Conservation (phyloP, 1,139 yeast species). For the Tardiomyces digboiensis region DNA sequence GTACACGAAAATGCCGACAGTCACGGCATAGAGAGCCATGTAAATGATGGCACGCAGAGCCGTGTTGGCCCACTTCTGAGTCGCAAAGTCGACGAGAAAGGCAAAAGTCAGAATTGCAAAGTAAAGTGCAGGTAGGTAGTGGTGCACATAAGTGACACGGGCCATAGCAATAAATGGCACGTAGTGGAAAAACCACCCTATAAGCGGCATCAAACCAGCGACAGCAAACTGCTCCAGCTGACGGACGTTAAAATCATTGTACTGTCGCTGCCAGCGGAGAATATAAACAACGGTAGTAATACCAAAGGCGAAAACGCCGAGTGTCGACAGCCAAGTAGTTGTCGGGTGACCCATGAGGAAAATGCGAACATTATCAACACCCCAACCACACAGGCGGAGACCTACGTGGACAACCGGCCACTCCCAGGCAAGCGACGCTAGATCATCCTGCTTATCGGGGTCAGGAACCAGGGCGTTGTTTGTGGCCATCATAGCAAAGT, state of each 20-base stretch:
- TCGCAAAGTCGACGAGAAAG: constrained; percentile 60
- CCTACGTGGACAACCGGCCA: constrained; percentile 96
- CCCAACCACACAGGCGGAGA: constrained; percentile 95
- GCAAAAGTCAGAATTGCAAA: constrained; percentile 83
- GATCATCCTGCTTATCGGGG: constrained; percentile 78
- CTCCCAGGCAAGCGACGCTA: constrained; percentile 94
- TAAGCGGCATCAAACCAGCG: constrained; percentile 85
- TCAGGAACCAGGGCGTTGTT: constrained; percentile 96
- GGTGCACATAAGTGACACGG: constrained; percentile 96
- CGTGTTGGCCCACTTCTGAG: constrained; percentile 32
- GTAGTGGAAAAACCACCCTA: constrained; percentile 94
- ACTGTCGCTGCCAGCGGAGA: constrained; percentile 93
- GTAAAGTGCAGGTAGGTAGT: constrained; percentile 92
- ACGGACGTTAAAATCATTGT: constrained; percentile 48
- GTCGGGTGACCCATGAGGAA: constrained; percentile 90
- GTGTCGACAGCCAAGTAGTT: constrained; percentile 87
- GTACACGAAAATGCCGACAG: constrained; percentile 59
- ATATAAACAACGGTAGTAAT: constrained; percentile 45
- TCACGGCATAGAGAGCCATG: constrained; percentile 40
- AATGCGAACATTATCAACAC: constrained; percentile 67
- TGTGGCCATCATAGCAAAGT: constrained; percentile 98
- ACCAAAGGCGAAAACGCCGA: constrained; percentile 57
- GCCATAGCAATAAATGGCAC: constrained; percentile 91
- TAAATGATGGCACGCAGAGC: constrained; percentile 25
- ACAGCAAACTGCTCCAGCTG: constrained; percentile 39